These are phyloP conservation scores for Plantago major DNA, from an alignment of 257 asterid genomes.

Conservation along the genomic window DNA sequence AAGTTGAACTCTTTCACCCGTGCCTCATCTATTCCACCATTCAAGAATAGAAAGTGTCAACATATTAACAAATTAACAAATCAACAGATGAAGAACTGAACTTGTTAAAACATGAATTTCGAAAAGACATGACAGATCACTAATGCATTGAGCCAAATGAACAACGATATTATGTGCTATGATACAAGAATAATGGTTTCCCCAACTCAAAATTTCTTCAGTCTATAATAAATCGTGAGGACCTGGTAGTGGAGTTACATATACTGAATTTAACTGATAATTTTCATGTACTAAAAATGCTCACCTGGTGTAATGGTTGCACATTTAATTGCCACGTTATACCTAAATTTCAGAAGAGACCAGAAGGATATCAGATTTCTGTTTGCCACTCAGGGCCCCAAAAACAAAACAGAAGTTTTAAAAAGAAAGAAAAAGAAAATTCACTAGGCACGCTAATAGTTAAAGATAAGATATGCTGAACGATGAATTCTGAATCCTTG, in stretches of 20 bases:
- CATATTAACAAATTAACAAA: conserved; percentile 3
- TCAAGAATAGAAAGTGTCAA: conserved; percentile 19
- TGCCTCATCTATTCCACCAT: conserved; percentile 43
- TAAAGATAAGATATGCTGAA: background rate
- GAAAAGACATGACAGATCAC: too few species aligned
- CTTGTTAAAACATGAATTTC: background rate
- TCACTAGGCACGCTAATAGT: background rate
- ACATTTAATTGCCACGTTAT: conserved; percentile 82
- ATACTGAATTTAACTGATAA: conserved; percentile 2
- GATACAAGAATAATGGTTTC: conserved; percentile 11
- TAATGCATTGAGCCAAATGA: conserved; percentile 5
- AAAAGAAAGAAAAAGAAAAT: conserved; percentile 14
- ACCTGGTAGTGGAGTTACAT: background rate
- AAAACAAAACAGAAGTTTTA: too few species aligned
- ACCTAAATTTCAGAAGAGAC: conserved; percentile 38
- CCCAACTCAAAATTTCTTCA: background rate
- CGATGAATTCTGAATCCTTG: too few species aligned
- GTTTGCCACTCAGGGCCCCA: too few species aligned
- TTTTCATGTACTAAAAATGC: conserved; percentile 15
- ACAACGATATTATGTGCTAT: conserved; percentile 3
- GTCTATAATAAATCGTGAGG: background rate
- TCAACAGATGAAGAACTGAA: background rate
- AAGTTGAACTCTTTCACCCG: conserved; percentile 61
- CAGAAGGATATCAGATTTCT: conserved; percentile 7
- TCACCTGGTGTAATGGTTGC: conserved; percentile 87